phyloP scores from a whole-genome alignment of 192 early-diverging fungal species.

The Rhizophagus clarus region DNA sequence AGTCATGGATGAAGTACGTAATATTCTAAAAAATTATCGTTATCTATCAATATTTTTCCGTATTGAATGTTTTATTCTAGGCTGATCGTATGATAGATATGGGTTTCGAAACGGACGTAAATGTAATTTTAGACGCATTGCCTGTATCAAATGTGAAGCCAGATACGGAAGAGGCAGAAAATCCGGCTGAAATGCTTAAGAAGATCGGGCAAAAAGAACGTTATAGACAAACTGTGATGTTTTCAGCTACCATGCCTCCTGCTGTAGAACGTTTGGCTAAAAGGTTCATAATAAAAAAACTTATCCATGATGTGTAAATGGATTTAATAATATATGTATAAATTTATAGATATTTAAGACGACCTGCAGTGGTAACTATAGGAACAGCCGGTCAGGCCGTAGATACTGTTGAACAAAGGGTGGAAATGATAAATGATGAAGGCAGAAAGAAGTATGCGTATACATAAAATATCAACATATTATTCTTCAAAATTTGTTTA shows the following conservation, averaged over 20 bases:
- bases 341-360: constrained; percentile 67
- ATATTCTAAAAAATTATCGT: not conserved
- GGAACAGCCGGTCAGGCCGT: constrained; percentile 97
- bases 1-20: constrained; percentile 91
- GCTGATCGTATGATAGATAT: constrained; percentile 95
- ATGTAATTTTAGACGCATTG: constrained; percentile 91
- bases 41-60: too few relatives aligned
- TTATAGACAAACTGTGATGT: constrained; percentile 98
- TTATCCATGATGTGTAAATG: not conserved
- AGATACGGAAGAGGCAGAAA: constrained; percentile 72
- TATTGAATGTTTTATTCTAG: constrained; percentile 18
- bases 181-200: constrained; percentile 49
- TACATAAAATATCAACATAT: not conserved
- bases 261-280: constrained; percentile 94
- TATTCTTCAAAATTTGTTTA: not conserved
- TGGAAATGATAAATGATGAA: constrained; percentile 89
- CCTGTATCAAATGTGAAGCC: constrained; percentile 91
- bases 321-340: not conserved
- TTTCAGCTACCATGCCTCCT: constrained; percentile 98
- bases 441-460: constrained; percentile 73
- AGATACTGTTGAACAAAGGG: constrained; percentile 93
- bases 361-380: constrained; percentile 93
- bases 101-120: constrained; percentile 96
- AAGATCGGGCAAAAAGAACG: constrained; percentile 37
- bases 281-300: constrained; percentile 36